Evolutionary conservation across 768 basidiomycete genomes (phyloP), one percentile per base, ranked within the genome.

Genomic region (Multifurca ochricompacta): DNA sequence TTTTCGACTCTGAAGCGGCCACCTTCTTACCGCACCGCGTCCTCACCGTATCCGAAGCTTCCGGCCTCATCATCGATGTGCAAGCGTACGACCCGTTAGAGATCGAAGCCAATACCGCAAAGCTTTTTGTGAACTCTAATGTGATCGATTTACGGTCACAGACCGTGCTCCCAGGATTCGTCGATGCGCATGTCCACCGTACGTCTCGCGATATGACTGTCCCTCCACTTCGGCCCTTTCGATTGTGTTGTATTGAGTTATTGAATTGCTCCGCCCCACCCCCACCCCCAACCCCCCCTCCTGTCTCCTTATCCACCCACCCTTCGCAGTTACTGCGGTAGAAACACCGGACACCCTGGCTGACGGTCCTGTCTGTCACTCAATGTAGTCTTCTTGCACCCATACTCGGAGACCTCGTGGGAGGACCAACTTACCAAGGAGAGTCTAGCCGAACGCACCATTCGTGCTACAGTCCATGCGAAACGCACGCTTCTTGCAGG

Each of bases 381-480:
- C 28, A n/a, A 41, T 32, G 36, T 50, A 81, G 80, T 84, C 28
- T 83, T 84, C 61, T 67, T 83, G 5, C 81, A 82, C 61, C 71
- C 79, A 1, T 85, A 82, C 62, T 62, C 71, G 4, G 82, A 84
- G 65, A 75, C 75, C 3, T 70, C 77, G 6, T 85, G 83, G 82
- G 69, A 71, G 14, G 80, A 83, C 61, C 82, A 84, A 59, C 63
- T 82, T 14, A 79, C 76, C 4, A 76, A 75, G 62, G 82, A 83
- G 62, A 74, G 71, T 27, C 63, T 81, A 6, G 73, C 72, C 3
- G 82, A 86, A 62, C 74, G 82, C 16, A 79, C 79, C 1, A 65
- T 86, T 8, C 73, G 82, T 32, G 82, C 83, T 4, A 77, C 79
- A 0, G 72, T 76, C 3, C 83, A 84, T 49, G 83, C 82, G 0